Percentiles rank a stretch among this genome's conserved stretches.
These are phyloP conservation scores for Aureobasidium sp. DNA, from an alignment of 2,329 filamentous ascomycete species.

Conservation along the genomic window DNA sequence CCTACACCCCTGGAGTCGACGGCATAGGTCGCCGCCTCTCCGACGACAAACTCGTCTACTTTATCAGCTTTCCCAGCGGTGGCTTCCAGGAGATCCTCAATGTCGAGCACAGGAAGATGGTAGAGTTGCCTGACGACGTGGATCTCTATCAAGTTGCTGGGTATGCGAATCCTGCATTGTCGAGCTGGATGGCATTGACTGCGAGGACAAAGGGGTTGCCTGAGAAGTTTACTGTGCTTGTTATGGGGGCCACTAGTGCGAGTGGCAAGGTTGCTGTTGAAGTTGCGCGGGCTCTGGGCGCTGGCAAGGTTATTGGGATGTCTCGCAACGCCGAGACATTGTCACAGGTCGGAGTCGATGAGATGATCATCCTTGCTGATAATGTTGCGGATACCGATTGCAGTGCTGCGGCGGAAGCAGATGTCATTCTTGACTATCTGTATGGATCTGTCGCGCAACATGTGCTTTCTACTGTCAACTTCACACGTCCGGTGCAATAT, in stretches of 20 bases:
- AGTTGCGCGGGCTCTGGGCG: conserved; percentile 44
- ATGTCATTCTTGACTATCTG: conserved; percentile 53
- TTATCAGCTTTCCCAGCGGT: conserved; percentile 34
- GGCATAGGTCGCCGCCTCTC: conserved; percentile 41
- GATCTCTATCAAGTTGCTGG: conserved; percentile 47
- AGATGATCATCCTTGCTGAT: conserved; percentile 37
- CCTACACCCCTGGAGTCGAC: conserved; percentile 48
- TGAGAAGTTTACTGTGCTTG: conserved; percentile 41
- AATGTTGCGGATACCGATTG: conserved; percentile 41
- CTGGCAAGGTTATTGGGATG: conserved; percentile 45
- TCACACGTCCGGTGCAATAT: conserved; percentile 41
- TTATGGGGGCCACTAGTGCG: conserved; percentile 48
- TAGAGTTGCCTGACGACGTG: conserved; percentile 39
- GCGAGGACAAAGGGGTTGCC: conserved; percentile 37
- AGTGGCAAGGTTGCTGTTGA: conserved; percentile 47
- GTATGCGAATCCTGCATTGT: conserved; percentile 49
- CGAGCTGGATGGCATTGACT: conserved; percentile 52
- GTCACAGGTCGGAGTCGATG: conserved; percentile 40
- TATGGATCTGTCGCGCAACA: conserved; percentile 43
- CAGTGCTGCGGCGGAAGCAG: conserved; percentile 39
- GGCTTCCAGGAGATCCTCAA: conserved; percentile 46
- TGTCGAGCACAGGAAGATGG: conserved; percentile 34
- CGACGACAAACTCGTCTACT: conserved; percentile 46
- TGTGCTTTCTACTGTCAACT: conserved; percentile 37
- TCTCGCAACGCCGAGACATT: conserved; percentile 43